Evolutionary conservation across 1,284 basidiomycete species (phyloP), one percentile per base, ranked within the genome.

Genomic region (Ganoderma sinense): DNA sequence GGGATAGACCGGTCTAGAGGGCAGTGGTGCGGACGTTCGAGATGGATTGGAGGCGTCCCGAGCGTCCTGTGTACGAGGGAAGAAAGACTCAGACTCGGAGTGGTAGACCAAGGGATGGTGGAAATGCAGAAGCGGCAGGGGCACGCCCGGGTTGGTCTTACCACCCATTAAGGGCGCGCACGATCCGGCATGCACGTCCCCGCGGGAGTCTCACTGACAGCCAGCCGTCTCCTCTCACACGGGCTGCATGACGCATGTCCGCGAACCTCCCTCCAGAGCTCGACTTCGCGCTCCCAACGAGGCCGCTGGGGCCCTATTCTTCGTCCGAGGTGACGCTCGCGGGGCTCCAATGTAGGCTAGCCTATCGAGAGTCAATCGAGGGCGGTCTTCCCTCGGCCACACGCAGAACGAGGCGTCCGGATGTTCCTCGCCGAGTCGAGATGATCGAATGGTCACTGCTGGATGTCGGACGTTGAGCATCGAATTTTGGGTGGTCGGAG

Each of bases 341-440:
- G 41, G 56, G 43, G n/a, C 55, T 23, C 40, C 23, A 61, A 61
- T n/a, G 36, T n/a, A 61, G 13, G 55, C 62, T 62, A 69, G 63
- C 8, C 59, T 69, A 69, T 69, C 67, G 58, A 58, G 40, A 69
- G 67, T 59, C 67, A 69, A 69, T 69, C 67, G 66, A 41, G 31
- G 36, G 14, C 63, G 29, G 53, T 33, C 53, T 56, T 56, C 53
- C 48, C 48, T 53, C 48, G 48, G 33, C 60, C 33, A 41, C 60
- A 23, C 61, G 39, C 61, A 43, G 26, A 20, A n/a, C n/a, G 26
- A 33, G 53, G 53, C 53, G 31, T 56, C 53, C 31, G 29, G 29
- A 56, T 56, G 1, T 4, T 18, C 53, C 29, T 56, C 53, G 29
- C 53, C 29, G 53, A 53, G 48, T 53, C 48, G 23, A 53, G 48